Base-by-base conservation (phyloP, 2,329 filamentous ascomycete species). In the Colletotrichum tofieldiae region DNA sequence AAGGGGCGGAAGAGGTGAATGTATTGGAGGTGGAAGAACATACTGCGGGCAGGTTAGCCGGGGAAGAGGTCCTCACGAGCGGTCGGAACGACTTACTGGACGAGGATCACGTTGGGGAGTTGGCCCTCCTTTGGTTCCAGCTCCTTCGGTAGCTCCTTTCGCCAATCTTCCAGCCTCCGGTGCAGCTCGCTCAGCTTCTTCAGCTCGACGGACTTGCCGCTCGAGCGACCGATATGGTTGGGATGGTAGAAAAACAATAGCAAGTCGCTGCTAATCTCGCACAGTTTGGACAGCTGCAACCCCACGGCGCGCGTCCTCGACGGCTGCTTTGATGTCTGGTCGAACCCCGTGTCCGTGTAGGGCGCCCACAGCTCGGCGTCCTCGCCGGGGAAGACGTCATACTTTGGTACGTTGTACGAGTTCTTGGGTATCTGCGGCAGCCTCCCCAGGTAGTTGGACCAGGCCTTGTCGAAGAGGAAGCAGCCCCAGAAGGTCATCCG, bases 381-480 rank as follows among this genome's bases (percentile, higher is more conserved):
- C 80, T 98, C 96, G 63, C 91, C 89, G 0, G 95, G 95, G 76
- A 98, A 96, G 14, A 98, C 94, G 72, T 98, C 95, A 75, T 94
- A 93, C 80, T 96, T 97, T 35, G 94, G 93, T 1, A 95, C 94
- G 43, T 93, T 97, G 77, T 94, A 93, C 9, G 93, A 93, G 39
- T 91, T 91, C 52, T 90, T 92, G 0, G 94, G 92, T 14, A 98
- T 85, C 81, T 98, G 96, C 14, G 96, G 96, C 73, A 98, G 87
- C 54, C 96, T 92, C 59, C 96, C 96, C 35, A 98, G 89, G 77
- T 98, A 98, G 80, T 98, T 98, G 61, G 95, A 98, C 95, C 96
- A 98, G 81, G 94, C 97, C 87, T 98, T 98, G 85, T 99, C 96
- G 80, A 98, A 97, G n/a, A 98, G 84, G 81, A 96, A 98, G 80